phyloP scores from a whole-genome alignment of 2,329 filamentous ascomycete species.

The Reticulascus tulasneorum region DNA sequence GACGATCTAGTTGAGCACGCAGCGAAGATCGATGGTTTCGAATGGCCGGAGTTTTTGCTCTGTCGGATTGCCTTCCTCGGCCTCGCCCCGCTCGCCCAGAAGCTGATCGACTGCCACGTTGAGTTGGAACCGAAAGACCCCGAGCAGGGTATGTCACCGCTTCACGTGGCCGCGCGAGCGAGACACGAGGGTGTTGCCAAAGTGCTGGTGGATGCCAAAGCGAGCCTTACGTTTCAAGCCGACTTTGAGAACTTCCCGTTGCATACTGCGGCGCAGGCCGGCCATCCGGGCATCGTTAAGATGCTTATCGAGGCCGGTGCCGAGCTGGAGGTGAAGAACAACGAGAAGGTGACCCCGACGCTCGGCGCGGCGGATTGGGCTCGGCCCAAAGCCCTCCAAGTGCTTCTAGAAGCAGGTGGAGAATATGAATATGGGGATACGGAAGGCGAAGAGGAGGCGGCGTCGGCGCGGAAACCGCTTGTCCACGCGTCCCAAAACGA shows the following conservation, averaged over 20 bases:
- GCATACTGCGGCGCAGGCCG: not conserved
- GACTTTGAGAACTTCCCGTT: not conserved
- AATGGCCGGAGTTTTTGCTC: constrained; percentile 1
- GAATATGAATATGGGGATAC: not conserved
- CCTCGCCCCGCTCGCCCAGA: not conserved
- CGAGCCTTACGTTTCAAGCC: too few relatives aligned
- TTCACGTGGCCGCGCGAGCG: not conserved
- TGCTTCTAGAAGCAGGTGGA: too few relatives aligned
- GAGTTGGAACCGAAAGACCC: not conserved
- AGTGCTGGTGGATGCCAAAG: not conserved
- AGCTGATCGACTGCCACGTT: not conserved
- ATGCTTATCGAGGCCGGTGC: not conserved
- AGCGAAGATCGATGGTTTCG: not conserved
- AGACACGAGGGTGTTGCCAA: not conserved
- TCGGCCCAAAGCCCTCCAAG: too few relatives aligned
- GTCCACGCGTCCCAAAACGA: not conserved
- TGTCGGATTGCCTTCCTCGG: not conserved
- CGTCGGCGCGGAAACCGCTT: not conserved
- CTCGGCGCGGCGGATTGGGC: not conserved
- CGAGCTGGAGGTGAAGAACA: not conserved
- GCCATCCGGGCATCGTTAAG: not conserved
- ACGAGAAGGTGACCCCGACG: not conserved
- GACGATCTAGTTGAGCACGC: not conserved
- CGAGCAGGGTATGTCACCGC: not conserved
- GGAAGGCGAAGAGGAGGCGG: not conserved